Base-by-base conservation (phyloP, 2,329 filamentous ascomycete species). In the Verticillium nonalfalfae region DNA sequence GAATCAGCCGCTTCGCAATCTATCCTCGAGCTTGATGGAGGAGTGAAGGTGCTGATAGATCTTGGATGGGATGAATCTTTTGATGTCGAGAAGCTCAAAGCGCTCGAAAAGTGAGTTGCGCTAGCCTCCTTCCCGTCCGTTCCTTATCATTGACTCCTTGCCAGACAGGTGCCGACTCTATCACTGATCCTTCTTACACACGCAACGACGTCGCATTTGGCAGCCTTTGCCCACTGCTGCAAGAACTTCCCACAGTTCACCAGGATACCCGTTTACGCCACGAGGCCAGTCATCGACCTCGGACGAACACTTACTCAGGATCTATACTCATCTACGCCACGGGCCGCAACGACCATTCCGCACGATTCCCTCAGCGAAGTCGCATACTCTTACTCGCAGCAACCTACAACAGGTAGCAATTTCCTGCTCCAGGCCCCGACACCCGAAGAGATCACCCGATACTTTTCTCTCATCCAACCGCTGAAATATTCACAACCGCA, bases 401-500 rank as follows among this genome's bases (percentile, higher is more conserved):
- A 80, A 15, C 74, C 79, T 2, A 77, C 81, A 1, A 69, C 76
- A 2, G 78, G 78, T 54, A 75, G 81, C 63, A 84, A 86, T 59
- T 83, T 90, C 68, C 75, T 89, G 66, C 74, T 85, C 56, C 80
- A 87, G 71, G 85, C 92, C 1, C 95, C 95, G 0, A 92, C 90
- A 0, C 75, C 87, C 4, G 91, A 97, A 61, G 95, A 99, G 71
- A 97, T 99, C 65, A 90, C 91, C 35, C 86, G 87, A 58, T 98
- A 96, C 76, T 99, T 98, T 74, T 90, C 90, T 26, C 83, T 91
- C 10, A 93, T 99, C 66, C 91, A 96, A 66, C 89, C 93, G 1
- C 81, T 99, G 39, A 98, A 98, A 76, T 99, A 98, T 78, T 97
- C 93, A 1, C 95, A 99, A 73, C 93, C 95, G 2, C 93, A 96